Conservation (phyloP, 108 stramenopile species). For the Schizochytrium sp. region DNA sequence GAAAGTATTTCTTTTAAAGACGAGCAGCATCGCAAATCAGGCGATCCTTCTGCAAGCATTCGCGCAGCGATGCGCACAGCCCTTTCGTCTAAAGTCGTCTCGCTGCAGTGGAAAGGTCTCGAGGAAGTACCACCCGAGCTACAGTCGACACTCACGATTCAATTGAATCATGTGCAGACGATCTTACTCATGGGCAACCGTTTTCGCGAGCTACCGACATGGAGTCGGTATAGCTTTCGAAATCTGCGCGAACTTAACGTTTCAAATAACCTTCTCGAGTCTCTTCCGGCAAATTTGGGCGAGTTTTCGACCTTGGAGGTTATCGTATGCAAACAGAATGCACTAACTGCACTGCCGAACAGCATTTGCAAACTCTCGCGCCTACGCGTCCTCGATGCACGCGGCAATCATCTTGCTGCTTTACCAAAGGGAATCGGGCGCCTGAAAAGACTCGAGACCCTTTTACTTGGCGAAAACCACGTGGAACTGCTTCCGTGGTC, state of each 20-base stretch:
- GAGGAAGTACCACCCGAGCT: neutral
- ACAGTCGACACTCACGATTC: neutral
- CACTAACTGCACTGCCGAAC: neutral
- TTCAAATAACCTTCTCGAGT: neutral
- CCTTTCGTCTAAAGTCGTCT: neutral
- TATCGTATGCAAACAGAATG: neutral
- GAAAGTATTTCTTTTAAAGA: neutral
- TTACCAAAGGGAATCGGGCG: neutral
- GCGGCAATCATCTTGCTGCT: neutral
- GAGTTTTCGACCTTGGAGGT: neutral
- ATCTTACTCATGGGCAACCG: neutral
- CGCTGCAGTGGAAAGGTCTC: neutral
- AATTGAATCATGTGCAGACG: neutral
- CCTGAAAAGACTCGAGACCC: neutral
- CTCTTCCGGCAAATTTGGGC: neutral
- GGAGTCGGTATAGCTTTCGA: neutral
- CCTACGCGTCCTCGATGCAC: neutral
- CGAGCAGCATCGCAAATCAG: neutral
- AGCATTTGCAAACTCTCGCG: neutral
- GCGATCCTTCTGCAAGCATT: neutral
- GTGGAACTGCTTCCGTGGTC: neutral
- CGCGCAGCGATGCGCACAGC: neutral
- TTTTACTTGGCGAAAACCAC: neutral
- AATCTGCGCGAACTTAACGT: neutral
- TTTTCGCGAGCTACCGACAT: neutral